These are phyloP conservation scores for Lichtheimia ornata DNA, from an alignment of 371 early-diverging fungal species.

Conservation along the genomic window DNA sequence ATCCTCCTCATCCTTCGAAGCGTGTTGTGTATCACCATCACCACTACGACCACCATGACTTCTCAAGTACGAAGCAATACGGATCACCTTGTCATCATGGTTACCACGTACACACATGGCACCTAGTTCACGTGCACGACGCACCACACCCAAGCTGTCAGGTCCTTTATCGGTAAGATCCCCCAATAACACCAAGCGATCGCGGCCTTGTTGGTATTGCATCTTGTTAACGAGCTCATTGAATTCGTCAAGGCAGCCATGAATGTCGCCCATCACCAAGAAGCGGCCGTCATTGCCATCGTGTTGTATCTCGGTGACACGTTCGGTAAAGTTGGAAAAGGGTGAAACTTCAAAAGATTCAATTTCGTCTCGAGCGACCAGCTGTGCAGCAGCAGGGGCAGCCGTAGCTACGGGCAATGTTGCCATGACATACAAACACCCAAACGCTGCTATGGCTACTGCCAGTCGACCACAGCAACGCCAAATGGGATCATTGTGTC, in stretches of 20 bases:
- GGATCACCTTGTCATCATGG: slow-evolving; percentile 74
- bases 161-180: slow-evolving; percentile 74
- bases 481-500: no score
- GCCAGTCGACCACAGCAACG: no score
- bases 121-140: slow-evolving; percentile 49
- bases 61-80: slow-evolving; percentile 52
- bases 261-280: slow-evolving; percentile 74
- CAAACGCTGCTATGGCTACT: no score
- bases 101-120: slow-evolving; percentile 74
- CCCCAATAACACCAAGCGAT: slow-evolving; percentile 67
- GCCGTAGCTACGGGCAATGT: no score
- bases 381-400: no score
- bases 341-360: no score
- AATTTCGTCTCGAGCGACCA: no score
- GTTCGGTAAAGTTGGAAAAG: no score
- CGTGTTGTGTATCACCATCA: background rate
- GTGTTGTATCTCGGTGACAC: background rate
- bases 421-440: no score
- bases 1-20: background rate
- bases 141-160: slow-evolving; percentile 64
- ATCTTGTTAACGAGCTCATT: slow-evolving; percentile 48
- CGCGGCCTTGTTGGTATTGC: slow-evolving; percentile 33
- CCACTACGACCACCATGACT: background rate
- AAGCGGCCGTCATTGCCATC: slow-evolving; percentile 23
- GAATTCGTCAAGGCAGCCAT: slow-evolving; percentile 65